Percentiles rank a stretch among this genome's conserved stretches.
These are phyloP conservation scores for Boletus reticulatus DNA, from an alignment of 768 basidiomycete species.

Conservation along the genomic window DNA sequence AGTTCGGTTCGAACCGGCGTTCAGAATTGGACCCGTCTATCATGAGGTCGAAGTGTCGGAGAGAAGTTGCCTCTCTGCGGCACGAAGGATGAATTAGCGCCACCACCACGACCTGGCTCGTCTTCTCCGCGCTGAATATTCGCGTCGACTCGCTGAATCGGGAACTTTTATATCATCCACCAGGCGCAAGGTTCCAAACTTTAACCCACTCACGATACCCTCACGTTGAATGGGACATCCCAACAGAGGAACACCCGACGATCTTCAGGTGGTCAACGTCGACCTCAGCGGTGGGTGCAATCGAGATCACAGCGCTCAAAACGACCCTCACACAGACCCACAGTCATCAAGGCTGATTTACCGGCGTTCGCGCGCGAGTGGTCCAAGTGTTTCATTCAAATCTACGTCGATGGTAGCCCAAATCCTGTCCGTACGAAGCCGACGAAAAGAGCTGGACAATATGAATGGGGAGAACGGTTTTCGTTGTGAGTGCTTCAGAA, in stretches of 20 bases:
- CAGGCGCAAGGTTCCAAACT: neutral
- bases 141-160: neutral
- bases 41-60: too few species aligned
- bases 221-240: neutral
- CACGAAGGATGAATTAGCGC: neutral
- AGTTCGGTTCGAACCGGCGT: too few species aligned
- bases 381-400: constrained; percentile 25
- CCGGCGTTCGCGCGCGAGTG: constrained; percentile 16
- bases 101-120: neutral
- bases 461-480: constrained; percentile 24
- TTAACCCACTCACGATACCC: neutral
- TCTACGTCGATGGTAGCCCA: constrained; percentile 17
- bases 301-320: neutral
- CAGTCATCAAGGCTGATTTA: constrained; percentile 27
- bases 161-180: neutral
- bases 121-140: neutral
- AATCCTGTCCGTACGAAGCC: constrained; percentile 10
- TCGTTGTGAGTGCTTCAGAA: constrained; percentile 12
- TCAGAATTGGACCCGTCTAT: too few species aligned
- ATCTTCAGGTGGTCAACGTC: constrained; percentile 25
- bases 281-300: constrained; percentile 17
- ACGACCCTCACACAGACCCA: neutral
- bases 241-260: neutral
- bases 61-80: too few species aligned
- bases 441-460: constrained; percentile 17